Base-by-base conservation (phyloP, 2,329 filamentous ascomycete genomes). In the Diaporthe sp. region DNA sequence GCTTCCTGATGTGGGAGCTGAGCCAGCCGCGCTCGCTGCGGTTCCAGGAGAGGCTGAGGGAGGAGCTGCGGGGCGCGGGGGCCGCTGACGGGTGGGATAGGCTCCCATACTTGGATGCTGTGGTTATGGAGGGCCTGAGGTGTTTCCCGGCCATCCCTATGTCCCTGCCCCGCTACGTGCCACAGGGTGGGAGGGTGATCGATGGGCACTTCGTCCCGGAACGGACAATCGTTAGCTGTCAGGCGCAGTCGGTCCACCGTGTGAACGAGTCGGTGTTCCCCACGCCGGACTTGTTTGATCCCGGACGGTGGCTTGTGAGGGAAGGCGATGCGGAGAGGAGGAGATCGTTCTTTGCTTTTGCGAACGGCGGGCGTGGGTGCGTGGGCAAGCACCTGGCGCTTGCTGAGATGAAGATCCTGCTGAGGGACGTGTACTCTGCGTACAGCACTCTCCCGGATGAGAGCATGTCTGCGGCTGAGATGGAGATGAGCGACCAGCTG, bases 231-330 rank as follows among this genome's bases (percentile, higher is more conserved):
- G 90, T 92, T 68, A 91, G 90, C 79, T 88, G 87, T 76, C 91
- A 92, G 81, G 88, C 91, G 1, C 90, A 88, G 79, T 92, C 90
- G 15, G 85, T 91, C 45, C 89, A 92, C 77, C 87, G 88, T 28
- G 84, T 91, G 73, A 89, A 92, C 77, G 81, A 84, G 15, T 87
- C 92, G 73, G 92, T 95, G 1, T 98, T 97, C 81, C 91, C 93
- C 1, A 89, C 95, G 57, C 93, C 95, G 0, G 93, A 97, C 75
- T 84, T 82, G 8, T 98, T 96, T 80, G 87, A 92, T 68, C 96
- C 96, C 0, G 94, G 96, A 73, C 89, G 96, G 78, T 98, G 96
- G 96, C 89, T 98, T 77, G 91, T 89, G 22, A 87, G 89, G 12
- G 89, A 92, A 60, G 95, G 94, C 2, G 94, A 96, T 78, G 88